Percentiles rank a stretch among this genome's conserved stretches.
These are phyloP conservation scores for Drechslerella coelobrocha DNA, from an alignment of 2,329 filamentous ascomycete species.

Conservation along the genomic window DNA sequence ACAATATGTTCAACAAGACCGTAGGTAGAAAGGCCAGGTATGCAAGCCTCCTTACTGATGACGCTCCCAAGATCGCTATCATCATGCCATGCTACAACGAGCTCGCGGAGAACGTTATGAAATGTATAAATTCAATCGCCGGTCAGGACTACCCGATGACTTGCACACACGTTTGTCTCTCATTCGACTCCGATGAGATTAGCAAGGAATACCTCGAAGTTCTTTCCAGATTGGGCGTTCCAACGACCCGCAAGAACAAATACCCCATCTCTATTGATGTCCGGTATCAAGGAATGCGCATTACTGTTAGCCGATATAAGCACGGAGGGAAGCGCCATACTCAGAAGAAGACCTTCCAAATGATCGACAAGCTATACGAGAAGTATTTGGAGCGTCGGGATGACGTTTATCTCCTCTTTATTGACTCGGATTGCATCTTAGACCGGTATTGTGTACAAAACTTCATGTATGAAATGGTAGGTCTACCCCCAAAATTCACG, in stretches of 20 bases:
- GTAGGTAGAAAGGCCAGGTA: slow-evolving; percentile 79
- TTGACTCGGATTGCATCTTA: slow-evolving; percentile 95
- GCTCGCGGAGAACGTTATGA: slow-evolving; percentile 79
- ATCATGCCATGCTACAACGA: slow-evolving; percentile 98
- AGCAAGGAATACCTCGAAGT: slow-evolving; percentile 89
- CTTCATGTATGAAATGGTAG: slow-evolving; percentile 92
- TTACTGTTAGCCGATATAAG: slow-evolving; percentile 89
- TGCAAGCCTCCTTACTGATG: slow-evolving; percentile 82
- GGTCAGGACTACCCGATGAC: slow-evolving; percentile 91
- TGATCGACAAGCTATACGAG: slow-evolving; percentile 90
- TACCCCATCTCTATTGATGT: slow-evolving; percentile 93
- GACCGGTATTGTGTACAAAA: slow-evolving; percentile 92
- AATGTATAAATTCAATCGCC: slow-evolving; percentile 87
- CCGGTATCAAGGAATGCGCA: slow-evolving; percentile 77
- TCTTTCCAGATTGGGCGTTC: slow-evolving; percentile 82
- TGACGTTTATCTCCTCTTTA: slow-evolving; percentile 93
- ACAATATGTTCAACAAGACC: slow-evolving; percentile 85
- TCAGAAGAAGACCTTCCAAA: slow-evolving; percentile 88
- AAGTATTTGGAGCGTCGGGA: slow-evolving; percentile 86
- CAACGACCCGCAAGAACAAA: slow-evolving; percentile 70
- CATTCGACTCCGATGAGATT: slow-evolving; percentile 88
- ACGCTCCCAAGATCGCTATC: slow-evolving; percentile 93
- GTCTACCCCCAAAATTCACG: slow-evolving; percentile 2
- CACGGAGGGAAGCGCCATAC: slow-evolving; percentile 94
- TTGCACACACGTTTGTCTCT: slow-evolving; percentile 93